These are phyloP conservation scores for Populus ilicifolia DNA, from an alignment of 345 rosid genomes.

Conservation along the genomic window DNA sequence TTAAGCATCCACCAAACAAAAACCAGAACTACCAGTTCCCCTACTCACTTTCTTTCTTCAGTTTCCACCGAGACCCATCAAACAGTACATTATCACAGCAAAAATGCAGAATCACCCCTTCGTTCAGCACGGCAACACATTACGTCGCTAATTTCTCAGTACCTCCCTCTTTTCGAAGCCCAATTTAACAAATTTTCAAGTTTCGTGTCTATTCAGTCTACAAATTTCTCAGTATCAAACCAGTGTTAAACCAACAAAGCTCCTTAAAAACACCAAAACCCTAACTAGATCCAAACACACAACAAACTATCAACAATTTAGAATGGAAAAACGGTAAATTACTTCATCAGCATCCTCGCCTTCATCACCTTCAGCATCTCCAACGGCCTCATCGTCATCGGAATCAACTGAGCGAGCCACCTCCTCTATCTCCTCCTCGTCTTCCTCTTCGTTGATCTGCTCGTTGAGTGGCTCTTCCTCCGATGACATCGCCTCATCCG, in stretches of 20 bases:
- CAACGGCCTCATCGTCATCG: slow-evolving; percentile 50
- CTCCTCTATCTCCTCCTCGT: slow-evolving; percentile 95
- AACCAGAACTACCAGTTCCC: not conserved
- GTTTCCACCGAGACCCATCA: not conserved
- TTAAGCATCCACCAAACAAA: not conserved
- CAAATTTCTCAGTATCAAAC: not conserved
- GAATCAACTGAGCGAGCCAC: slow-evolving; percentile 83
- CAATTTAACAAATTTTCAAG: not conserved
- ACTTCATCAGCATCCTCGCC: slow-evolving; percentile 50
- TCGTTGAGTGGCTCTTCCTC: slow-evolving; percentile 64
- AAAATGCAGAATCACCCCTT: not conserved
- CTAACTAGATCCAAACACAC: slow-evolving; percentile 4
- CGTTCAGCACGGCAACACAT: not conserved
- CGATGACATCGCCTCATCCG: slow-evolving; percentile 66
- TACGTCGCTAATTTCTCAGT: not conserved
- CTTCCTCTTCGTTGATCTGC: slow-evolving; percentile 66
- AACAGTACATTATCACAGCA: not conserved
- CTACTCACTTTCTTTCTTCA: not conserved
- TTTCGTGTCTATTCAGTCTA: not conserved
- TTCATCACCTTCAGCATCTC: slow-evolving; percentile 13
- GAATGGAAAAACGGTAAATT: not conserved
- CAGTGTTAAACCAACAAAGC: not conserved
- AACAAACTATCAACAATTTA: not conserved
- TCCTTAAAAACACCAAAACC: not conserved
- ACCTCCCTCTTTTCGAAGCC: not conserved